phyloP scores from a whole-genome alignment of 371 early-diverging fungal genomes.

The Mortierella sp. region DNA sequence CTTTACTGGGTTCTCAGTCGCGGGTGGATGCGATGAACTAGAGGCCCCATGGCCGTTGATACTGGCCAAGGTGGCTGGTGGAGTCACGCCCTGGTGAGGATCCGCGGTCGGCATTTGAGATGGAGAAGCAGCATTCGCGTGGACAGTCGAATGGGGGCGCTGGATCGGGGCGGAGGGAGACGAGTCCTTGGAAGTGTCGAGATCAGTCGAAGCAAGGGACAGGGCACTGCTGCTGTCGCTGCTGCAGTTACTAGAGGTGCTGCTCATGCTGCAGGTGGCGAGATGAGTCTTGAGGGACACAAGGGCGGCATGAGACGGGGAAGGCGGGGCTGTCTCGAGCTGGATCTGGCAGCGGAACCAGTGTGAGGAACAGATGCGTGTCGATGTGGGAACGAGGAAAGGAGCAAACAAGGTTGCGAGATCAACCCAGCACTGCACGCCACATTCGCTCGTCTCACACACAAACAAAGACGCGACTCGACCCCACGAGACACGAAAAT shows the following conservation, averaged over 20 bases:
- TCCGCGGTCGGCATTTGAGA: not conserved
- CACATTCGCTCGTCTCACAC: no score
- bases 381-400: no score
- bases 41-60: not conserved
- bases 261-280: constrained; percentile 3
- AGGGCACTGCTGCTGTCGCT: not conserved
- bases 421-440: no score
- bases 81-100: not conserved
- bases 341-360: not conserved
- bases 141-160: not conserved
- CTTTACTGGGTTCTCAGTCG: constrained; percentile 16
- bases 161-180: no score
- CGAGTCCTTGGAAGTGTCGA: no score
- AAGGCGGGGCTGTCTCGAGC: not conserved
- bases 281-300: not conserved
- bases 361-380: not conserved
- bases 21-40: not conserved
- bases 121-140: not conserved
- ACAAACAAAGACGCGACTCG: no score
- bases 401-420: not conserved
- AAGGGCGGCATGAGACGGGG: constrained; percentile 19
- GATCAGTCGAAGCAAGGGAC: not conserved
- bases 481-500: no score
- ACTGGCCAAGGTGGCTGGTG: not conserved
- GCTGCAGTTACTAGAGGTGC: not conserved